Conservation (phyloP, 257 asterid species). For the Anisodus tanguticus region DNA sequence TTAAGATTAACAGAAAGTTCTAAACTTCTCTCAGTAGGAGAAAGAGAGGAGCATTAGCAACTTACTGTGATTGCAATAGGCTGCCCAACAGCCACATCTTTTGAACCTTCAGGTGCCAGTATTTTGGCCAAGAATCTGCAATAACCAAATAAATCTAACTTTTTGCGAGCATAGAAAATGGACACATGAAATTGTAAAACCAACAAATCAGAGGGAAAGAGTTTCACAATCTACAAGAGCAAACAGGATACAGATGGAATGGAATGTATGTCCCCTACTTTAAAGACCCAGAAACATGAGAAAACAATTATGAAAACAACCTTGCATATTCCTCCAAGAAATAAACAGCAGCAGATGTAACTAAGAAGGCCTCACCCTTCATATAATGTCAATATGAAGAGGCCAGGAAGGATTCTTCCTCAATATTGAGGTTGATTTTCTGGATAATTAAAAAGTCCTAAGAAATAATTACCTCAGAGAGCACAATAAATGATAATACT, state of each 20-base stretch:
- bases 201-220: not conserved
- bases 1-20: constrained; percentile 5
- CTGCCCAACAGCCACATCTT: constrained; percentile 91
- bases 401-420: constrained; percentile 19
- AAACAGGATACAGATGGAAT: constrained; percentile 1
- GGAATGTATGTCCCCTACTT: constrained; percentile 19
- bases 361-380: not conserved
- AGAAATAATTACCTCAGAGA: not conserved
- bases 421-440: constrained; percentile 17
- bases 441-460: not conserved
- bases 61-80: constrained; percentile 94
- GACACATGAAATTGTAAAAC: not conserved
- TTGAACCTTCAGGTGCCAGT: constrained; percentile 93
- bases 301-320: not conserved
- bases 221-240: constrained; percentile 8
- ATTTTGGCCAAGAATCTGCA: constrained; percentile 91
- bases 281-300: not conserved
- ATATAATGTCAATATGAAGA: not conserved
- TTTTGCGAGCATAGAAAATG: constrained; percentile 1
- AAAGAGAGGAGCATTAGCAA: constrained; percentile 29
- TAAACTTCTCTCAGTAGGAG: not conserved
- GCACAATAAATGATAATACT: not conserved
- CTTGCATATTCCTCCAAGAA: not conserved
- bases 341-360: constrained; percentile 14
- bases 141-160: not conserved